phyloP scores from a whole-genome alignment of 495 filamentous ascomycete genomes.

The Cercophora sp. region DNA sequence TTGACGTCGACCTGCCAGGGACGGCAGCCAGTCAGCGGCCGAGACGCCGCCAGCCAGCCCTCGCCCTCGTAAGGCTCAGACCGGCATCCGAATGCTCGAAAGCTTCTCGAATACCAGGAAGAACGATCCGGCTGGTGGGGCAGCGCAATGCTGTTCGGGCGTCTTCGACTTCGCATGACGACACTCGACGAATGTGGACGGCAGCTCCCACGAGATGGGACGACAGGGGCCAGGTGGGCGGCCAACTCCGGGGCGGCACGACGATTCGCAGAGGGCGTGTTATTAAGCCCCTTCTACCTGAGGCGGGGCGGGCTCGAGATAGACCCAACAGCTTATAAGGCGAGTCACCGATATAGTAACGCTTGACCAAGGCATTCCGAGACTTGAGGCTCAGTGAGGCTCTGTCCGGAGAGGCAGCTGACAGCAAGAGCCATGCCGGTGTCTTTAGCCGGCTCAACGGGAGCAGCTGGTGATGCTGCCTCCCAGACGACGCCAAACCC shows the following conservation, averaged over 20 bases:
- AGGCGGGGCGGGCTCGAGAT: constrained; percentile 5
- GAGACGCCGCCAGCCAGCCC: constrained; percentile 13
- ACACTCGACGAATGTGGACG: constrained; percentile 3
- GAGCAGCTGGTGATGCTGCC: background rate
- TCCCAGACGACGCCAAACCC: background rate
- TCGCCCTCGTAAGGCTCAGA: constrained; percentile 14
- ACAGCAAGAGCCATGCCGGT: too few relatives aligned
- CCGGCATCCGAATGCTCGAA: constrained; percentile 20
- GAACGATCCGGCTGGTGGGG: constrained; percentile 8
- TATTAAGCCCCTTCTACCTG: constrained; percentile 15
- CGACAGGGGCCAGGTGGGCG: constrained; percentile 7
- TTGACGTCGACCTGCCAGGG: constrained; percentile 1
- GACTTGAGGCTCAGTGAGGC: constrained; percentile 4
- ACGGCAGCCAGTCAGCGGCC: constrained; percentile 8
- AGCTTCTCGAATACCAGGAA: constrained; percentile 21
- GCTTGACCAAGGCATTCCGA: background rate
- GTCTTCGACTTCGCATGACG: constrained; percentile 12
- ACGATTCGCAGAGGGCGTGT: constrained; percentile 12
- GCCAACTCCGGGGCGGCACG: constrained; percentile 11
- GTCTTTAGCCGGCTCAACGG: constrained; percentile 1
- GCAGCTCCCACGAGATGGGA: constrained; percentile 11
- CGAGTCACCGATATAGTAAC: constrained; percentile 7
- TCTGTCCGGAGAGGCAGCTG: constrained; percentile 1
- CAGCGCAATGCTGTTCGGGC: constrained; percentile 17
- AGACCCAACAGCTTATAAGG: background rate